phyloP scores from a whole-genome alignment of 192 early-diverging fungal species.

The Coemansia sp. region DNA sequence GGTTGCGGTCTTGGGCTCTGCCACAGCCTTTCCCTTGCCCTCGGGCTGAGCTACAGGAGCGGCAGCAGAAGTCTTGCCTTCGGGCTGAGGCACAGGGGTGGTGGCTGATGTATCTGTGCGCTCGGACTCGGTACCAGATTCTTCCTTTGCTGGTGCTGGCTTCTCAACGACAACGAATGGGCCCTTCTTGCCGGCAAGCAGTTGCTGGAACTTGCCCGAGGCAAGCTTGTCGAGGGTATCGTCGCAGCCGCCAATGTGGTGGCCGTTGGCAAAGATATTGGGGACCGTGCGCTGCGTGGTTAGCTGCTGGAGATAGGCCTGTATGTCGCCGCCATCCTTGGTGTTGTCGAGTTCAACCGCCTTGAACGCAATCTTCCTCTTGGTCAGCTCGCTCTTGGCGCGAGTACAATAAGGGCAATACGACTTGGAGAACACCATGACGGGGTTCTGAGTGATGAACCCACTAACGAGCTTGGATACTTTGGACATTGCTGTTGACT shows the following conservation, averaged over 20 bases:
- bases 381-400: conserved; percentile 54
- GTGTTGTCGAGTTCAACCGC: conserved; percentile 58
- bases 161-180: conserved; percentile 6
- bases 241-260: conserved; percentile 66
- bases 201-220: conserved; percentile 51
- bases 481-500: conserved; percentile 21
- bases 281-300: conserved; percentile 74
- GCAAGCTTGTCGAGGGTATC: conserved; percentile 53
- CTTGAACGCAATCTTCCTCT: conserved; percentile 35
- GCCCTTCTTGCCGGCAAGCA: conserved; percentile 35
- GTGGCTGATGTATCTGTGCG: neutral
- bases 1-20: neutral
- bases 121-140: neutral
- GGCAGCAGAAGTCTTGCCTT: too few species aligned
- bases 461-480: conserved; percentile 26
- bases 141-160: neutral
- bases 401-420: conserved; percentile 67
- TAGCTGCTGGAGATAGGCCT: conserved; percentile 55
- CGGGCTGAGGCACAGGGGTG: neutral
- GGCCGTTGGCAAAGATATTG: conserved; percentile 67
- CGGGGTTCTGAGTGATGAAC: conserved; percentile 39
- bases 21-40: neutral
- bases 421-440: conserved; percentile 75
- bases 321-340: conserved; percentile 59
- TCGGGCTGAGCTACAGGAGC: neutral